Conservation (phyloP, 2,329 filamentous ascomycete genomes). For the Ascochyta fabae region DNA sequence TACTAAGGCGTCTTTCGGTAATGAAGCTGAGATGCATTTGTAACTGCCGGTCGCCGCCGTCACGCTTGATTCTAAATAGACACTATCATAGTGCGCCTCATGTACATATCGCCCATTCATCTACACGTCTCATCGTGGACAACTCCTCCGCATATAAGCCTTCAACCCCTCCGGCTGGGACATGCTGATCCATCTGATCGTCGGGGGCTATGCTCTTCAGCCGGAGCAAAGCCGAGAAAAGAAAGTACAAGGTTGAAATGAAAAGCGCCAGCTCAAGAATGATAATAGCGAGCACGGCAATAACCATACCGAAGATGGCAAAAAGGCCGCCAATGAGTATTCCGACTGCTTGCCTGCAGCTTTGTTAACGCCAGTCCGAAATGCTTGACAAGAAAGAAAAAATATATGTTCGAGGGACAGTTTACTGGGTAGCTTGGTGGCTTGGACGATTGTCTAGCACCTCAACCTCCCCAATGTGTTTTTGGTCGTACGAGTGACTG, state of each 20-base stretch:
- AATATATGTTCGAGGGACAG: neutral
- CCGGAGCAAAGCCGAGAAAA: neutral
- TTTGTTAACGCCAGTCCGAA: constrained; percentile 22
- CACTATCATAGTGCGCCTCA: constrained; percentile 2
- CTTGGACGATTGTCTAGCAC: constrained; percentile 31
- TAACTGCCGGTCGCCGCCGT: neutral
- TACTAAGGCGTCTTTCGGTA: neutral
- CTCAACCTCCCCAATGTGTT: constrained; percentile 44
- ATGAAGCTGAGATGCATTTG: neutral
- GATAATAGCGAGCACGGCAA: constrained; percentile 6
- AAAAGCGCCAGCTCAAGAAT: constrained; percentile 9
- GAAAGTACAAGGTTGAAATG: constrained; percentile 3
- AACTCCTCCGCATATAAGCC: neutral
- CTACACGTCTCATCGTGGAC: constrained; percentile 9
- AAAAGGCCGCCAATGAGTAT: constrained; percentile 16
- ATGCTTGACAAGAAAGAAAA: constrained; percentile 5
- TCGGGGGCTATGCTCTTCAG: neutral
- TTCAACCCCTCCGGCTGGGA: neutral
- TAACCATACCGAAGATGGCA: constrained; percentile 2
- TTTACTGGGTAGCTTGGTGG: constrained; percentile 43
- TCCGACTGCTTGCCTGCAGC: constrained; percentile 11
- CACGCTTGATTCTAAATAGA: neutral
- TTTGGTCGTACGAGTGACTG: constrained; percentile 36
- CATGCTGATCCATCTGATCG: neutral
- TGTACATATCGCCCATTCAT: constrained; percentile 4